These are phyloP conservation scores for Elaphomyces granulatus DNA, from an alignment of 495 filamentous ascomycete genomes.

Conservation along the genomic window DNA sequence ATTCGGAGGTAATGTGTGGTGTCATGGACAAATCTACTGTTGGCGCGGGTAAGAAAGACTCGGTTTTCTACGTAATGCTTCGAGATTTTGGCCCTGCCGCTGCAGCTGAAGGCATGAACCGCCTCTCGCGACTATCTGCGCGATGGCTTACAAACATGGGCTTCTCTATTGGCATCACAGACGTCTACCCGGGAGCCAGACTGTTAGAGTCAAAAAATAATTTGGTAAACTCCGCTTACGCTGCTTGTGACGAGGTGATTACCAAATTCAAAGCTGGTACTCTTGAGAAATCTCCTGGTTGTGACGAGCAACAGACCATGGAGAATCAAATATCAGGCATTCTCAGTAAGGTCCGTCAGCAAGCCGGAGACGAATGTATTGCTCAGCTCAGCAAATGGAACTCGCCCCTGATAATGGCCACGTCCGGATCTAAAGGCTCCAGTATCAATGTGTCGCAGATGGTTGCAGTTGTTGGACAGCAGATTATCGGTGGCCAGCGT, in stretches of 20 bases:
- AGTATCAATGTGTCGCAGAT: conserved; percentile 98
- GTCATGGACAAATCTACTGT: conserved; percentile 96
- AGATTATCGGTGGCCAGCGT: conserved; percentile 89
- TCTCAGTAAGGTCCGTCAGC: conserved; percentile 75
- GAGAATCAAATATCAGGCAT: conserved; percentile 85
- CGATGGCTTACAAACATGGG: conserved; percentile 79
- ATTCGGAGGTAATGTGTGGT: conserved; percentile 96
- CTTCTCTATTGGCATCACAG: conserved; percentile 91
- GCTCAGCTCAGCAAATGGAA: conserved; percentile 80
- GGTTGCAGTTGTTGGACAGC: conserved; percentile 93
- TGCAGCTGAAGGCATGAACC: conserved; percentile 86
- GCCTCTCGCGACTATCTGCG: conserved; percentile 78
- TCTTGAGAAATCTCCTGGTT: conserved; percentile 71
- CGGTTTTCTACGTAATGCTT: conserved; percentile 90
- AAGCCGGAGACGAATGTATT: conserved; percentile 86
- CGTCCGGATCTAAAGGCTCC: conserved; percentile 88
- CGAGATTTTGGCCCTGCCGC: conserved; percentile 84
- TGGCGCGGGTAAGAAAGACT: conserved; percentile 93
- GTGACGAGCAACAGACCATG: conserved; percentile 79
- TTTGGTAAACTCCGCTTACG: conserved; percentile 67
- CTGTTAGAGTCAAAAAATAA: conserved; percentile 55
- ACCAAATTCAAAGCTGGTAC: conserved; percentile 59
- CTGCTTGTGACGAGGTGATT: conserved; percentile 73
- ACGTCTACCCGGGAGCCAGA: conserved; percentile 66
- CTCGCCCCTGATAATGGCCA: conserved; percentile 91